A percentile compares a stretch with the other conserved stretches of the same genome.
phyloP scores from a whole-genome alignment of 139 green algal species.

The Pleodorina starrii region DNA sequence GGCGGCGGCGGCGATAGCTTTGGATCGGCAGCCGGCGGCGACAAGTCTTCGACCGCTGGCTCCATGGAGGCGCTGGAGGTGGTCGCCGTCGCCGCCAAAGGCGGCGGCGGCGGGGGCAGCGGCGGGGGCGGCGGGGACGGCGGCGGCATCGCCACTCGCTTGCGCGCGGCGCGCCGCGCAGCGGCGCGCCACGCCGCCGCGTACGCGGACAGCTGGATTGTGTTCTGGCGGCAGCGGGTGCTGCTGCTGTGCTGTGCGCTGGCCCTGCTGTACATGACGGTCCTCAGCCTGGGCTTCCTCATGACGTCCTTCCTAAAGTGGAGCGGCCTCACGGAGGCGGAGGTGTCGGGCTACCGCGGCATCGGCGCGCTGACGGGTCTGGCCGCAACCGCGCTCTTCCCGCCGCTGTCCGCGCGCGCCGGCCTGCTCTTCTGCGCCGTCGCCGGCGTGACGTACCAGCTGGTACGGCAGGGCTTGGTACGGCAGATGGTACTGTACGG shows the following conservation, averaged over 20 bases:
- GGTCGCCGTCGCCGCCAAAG: background rate
- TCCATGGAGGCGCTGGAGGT: background rate
- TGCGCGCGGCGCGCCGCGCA: background rate
- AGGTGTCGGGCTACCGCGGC: conserved; percentile 63
- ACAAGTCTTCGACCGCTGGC: background rate
- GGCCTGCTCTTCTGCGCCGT: conserved; percentile 57
- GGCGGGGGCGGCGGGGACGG: background rate
- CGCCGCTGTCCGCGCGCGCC: conserved; percentile 30
- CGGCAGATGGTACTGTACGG: too few relatives aligned
- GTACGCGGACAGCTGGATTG: conserved; percentile 55
- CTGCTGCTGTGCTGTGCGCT: conserved; percentile 78
- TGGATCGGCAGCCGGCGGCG: background rate
- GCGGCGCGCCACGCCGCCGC: background rate
- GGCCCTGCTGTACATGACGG: conserved; percentile 83
- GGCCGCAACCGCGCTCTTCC: conserved; percentile 76
- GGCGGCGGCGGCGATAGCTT: too few relatives aligned
- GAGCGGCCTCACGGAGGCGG: conserved; percentile 70
- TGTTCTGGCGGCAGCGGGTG: conserved; percentile 74
- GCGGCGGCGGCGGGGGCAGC: background rate
- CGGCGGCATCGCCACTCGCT: background rate
- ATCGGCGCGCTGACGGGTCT: conserved; percentile 80
- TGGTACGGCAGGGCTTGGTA: conserved; percentile 29
- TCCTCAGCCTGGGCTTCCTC: conserved; percentile 69
- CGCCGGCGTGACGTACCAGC: conserved; percentile 70
- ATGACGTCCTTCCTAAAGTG: conserved; percentile 80